Base-by-base conservation (phyloP, 2,329 filamentous ascomycete species). In the Fusarium cicatricum region DNA sequence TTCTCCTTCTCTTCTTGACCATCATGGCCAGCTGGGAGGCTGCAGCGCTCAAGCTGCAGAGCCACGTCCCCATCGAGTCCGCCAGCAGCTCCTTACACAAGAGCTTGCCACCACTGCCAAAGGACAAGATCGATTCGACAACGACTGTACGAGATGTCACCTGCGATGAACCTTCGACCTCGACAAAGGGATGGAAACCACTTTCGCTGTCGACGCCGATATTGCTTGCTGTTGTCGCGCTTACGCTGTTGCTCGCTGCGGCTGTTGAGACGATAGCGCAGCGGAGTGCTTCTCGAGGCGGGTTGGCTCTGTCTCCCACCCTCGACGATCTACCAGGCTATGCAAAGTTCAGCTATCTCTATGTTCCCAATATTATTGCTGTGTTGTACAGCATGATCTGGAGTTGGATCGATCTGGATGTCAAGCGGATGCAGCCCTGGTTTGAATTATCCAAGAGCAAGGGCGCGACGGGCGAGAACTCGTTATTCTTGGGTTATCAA, bases 401-500 rank as follows among this genome's bases (percentile, higher is more conserved):
- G 84, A 78, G 75, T 3, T 86, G 84, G 83, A 76, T 87, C 0
- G 85, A 88, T 44, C 66, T 88, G 0, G 83, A 89, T 31, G 72
- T 78, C 0, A 85, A 86, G 53, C 64, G 86, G 0, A 72, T 88
- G 38, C 84, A 89, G 29, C 85, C 85, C 0, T 89, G 81, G 74
- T 79, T 85, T 11, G 82, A 87, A 17, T 49, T 88, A 1, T 85
- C 83, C 0, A 80, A 77, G 10, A 12, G 62, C 0, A 60, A 66
- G 0, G 85, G 84, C 0, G 80, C 80, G 0, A 61, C 60, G 0
- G 82, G 75, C 0, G 69, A 73, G 6, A 63, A 82, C 1, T 85
- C 82, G 0, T 14, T 88, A 0, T 70, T 85, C 0, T 42, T 88
- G 0, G 75, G 80, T 0, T 89, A 88, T 32, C 84, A 84, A 0